Percentiles rank a stretch among this genome's conserved stretches.
These are phyloP conservation scores for Zygotorulaspora mrakii DNA, from an alignment of 1,139 yeast genomes.

Conservation along the genomic window DNA sequence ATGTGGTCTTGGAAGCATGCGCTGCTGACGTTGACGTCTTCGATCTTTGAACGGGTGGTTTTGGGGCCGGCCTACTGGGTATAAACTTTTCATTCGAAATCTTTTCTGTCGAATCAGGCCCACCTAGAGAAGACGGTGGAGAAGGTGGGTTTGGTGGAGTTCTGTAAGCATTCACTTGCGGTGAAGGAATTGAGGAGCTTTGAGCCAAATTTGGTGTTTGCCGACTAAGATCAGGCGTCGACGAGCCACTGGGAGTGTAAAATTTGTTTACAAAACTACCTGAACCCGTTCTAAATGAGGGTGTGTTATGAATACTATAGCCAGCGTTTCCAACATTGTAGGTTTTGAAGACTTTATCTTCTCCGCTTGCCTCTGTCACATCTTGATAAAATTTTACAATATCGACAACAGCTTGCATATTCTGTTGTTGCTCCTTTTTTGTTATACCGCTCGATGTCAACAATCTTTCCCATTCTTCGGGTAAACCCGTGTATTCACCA, in stretches of 20 bases:
- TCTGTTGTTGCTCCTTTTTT: slow-evolving; percentile 76
- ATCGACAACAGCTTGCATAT: slow-evolving; percentile 92
- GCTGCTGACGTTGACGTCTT: slow-evolving; percentile 8
- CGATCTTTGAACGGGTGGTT: slow-evolving; percentile 39
- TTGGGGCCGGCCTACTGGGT: slow-evolving; percentile 69
- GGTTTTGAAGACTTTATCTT: slow-evolving; percentile 69
- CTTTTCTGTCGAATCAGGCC: slow-evolving; percentile 11
- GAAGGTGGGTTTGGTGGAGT: slow-evolving; percentile 32
- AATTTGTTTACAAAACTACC: slow-evolving; percentile 20
- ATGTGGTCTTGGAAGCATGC: too few species aligned
- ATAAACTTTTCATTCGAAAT: slow-evolving; percentile 46
- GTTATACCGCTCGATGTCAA: slow-evolving; percentile 84
- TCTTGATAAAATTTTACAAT: slow-evolving; percentile 86
- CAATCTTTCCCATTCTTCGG: slow-evolving; percentile 85
- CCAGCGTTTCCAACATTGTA: slow-evolving; percentile 44
- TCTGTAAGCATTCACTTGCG: slow-evolving; percentile 22
- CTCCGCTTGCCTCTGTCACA: slow-evolving; percentile 54
- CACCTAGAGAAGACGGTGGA: slow-evolving; percentile 2
- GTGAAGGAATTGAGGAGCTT: slow-evolving; percentile 7
- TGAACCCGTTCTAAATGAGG: slow-evolving; percentile 38
- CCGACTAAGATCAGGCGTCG: too few species aligned
- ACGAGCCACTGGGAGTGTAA: slow-evolving; percentile 16
- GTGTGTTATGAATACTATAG: slow-evolving; percentile 21
- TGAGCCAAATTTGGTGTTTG: too few species aligned
- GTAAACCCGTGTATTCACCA: slow-evolving; percentile 86